A percentile compares a stretch with the other conserved stretches of the same genome.
phyloP scores from a whole-genome alignment of 2,329 filamentous ascomycete genomes.

The Fusarium hainanense region DNA sequence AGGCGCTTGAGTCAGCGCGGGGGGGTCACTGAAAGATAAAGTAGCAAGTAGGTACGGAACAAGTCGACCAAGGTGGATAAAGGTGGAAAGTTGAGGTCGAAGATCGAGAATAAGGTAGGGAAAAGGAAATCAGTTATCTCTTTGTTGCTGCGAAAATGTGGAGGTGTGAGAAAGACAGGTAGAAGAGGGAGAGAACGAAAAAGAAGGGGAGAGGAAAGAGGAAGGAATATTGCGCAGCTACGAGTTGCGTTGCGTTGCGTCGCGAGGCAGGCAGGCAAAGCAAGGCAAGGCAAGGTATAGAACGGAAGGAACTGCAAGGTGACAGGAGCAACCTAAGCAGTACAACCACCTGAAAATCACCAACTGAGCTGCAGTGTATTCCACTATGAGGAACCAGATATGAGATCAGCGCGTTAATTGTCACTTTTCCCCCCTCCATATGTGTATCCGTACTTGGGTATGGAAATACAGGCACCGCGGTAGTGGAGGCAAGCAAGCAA shows the following conservation, averaged over 20 bases:
- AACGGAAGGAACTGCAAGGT: slow-evolving; percentile 11
- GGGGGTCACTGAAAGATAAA: slow-evolving; percentile 8
- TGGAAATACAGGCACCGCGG: not conserved
- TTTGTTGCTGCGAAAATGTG: slow-evolving; percentile 29
- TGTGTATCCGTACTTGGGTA: not conserved
- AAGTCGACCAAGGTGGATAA: slow-evolving; percentile 18
- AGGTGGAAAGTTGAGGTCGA: slow-evolving; percentile 8
- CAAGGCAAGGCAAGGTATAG: slow-evolving; percentile 10
- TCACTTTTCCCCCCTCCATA: not conserved
- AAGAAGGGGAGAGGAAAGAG: slow-evolving; percentile 34
- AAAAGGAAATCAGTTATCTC: slow-evolving; percentile 28
- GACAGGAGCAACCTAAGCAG: slow-evolving; percentile 15
- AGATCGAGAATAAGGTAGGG: slow-evolving; percentile 16
- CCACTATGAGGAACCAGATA: slow-evolving; percentile 31
- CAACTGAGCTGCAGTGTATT: slow-evolving; percentile 20
- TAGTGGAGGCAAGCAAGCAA: not conserved
- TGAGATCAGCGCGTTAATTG: slow-evolving; percentile 39
- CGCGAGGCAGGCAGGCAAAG: slow-evolving; percentile 5
- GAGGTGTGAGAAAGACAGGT: slow-evolving; percentile 25
- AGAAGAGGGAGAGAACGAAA: slow-evolving; percentile 29
- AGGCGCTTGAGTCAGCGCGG: slow-evolving; percentile 34
- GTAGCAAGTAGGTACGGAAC: not conserved
- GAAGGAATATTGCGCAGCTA: slow-evolving; percentile 23
- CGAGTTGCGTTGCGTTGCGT: slow-evolving; percentile 2
- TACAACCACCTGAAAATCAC: slow-evolving; percentile 33